phyloP scores from a whole-genome alignment of 176 grass and related monocot genomes.

The Miscanthus lutarioriparius region DNA sequence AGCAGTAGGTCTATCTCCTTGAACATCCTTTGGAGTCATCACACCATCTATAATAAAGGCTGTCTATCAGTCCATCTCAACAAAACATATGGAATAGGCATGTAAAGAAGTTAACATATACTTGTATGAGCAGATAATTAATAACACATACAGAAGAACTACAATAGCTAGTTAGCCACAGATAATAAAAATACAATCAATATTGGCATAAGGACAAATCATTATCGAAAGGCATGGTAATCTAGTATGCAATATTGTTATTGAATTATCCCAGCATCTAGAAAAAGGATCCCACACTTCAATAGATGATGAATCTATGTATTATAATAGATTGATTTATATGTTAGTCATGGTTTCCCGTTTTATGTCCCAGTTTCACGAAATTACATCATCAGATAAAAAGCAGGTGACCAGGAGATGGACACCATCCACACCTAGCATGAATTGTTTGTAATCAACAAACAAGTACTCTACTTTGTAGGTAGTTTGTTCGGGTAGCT shows the following conservation, averaged over 20 bases:
- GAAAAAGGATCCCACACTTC: background rate
- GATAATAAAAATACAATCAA: background rate
- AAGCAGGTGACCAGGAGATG: background rate
- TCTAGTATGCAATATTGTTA: background rate
- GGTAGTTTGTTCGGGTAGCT: background rate
- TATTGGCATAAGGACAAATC: background rate
- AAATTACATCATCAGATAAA: background rate
- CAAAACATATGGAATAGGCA: background rate
- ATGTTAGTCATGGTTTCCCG: background rate
- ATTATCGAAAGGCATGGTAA: background rate
- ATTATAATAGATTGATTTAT: background rate
- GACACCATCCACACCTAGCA: background rate
- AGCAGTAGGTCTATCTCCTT: constrained; percentile 42
- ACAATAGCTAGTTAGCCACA: background rate
- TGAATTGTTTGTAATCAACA: background rate
- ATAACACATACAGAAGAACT: background rate
- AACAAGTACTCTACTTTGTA: background rate
- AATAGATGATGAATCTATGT: background rate
- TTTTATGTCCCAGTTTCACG: background rate
- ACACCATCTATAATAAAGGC: constrained; percentile 39
- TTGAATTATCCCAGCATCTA: background rate
- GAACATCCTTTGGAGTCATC: constrained; percentile 22
- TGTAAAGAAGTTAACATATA: background rate
- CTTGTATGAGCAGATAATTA: background rate
- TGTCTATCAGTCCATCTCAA: constrained; percentile 12